A percentile compares a stretch with the other conserved stretches of the same genome.
Conservation (phyloP, 1,284 basidiomycete species). For the Tranzscheliella williamsii region DNA sequence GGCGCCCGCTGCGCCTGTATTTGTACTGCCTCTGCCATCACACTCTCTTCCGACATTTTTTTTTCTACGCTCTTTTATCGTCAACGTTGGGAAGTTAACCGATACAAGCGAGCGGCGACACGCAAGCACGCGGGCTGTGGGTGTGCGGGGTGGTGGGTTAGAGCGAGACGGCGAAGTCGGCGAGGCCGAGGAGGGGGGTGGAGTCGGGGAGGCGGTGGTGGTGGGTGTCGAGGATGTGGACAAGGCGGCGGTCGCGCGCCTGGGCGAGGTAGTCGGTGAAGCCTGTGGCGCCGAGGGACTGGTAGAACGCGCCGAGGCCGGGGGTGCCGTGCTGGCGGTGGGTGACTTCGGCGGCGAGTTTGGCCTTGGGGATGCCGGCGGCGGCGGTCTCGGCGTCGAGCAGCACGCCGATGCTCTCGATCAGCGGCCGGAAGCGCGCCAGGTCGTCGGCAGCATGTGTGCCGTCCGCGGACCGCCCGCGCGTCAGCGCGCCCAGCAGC, state of each 20-base stretch:
- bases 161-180: constrained; percentile 12
- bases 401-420: constrained; percentile 14
- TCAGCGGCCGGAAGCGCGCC: constrained; percentile 22
- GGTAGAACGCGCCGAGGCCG: constrained; percentile 30
- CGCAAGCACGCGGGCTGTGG: no score
- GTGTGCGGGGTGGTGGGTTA: no score
- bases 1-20: no score
- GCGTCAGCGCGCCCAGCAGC: constrained; percentile 19
- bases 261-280: constrained; percentile 33
- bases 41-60: no score
- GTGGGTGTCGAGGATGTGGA: constrained; percentile 12
- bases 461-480: constrained; percentile 10
- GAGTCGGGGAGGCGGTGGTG: neutral
- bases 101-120: no score
- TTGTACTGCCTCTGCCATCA: no score
- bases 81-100: no score
- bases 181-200: constrained; percentile 9
- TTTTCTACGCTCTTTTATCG: no score
- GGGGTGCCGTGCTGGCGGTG: constrained; percentile 18
- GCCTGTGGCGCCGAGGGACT: constrained; percentile 28
- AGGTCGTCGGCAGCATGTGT: constrained; percentile 10
- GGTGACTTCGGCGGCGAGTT: constrained; percentile 15
- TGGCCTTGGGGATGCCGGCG: constrained; percentile 7
- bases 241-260: constrained; percentile 21
- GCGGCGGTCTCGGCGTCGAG: neutral